Evolutionary conservation across 768 basidiomycete genomes (phyloP), one percentile per base, ranked within the genome.

Genomic region (Agaricus subrufescens): DNA sequence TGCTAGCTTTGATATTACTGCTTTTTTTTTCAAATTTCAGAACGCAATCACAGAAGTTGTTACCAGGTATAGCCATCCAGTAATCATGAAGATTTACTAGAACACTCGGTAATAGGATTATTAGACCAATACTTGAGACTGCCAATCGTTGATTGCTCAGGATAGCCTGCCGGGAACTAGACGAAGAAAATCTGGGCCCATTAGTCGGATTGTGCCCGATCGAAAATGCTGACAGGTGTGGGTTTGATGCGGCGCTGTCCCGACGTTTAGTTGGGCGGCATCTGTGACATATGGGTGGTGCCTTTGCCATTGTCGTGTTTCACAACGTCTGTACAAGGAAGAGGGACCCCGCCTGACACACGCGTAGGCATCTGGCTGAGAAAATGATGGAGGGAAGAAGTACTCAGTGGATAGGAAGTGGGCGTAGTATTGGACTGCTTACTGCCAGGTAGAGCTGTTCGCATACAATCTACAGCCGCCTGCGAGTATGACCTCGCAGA

Each of bases 371-470:
- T 42, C 8, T 19, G 40, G 40, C 14, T 42, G 15, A 42, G 47
- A 11, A 15, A 31, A 19, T 19, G 31, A 8, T 6, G 19, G 38
- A 50, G 50, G 50, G 14, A 4, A 14, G 50, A 6, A 29, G 12
- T 15, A 9, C 34, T 42, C 8, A 69, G 71, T 78, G 27, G 82
- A 83, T 62, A 78, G 84, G 19, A 76, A 81, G 58, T 85, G 82
- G 83, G 76, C 76, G 0, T 75, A 19, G 19, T 19, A 80, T 61
- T 85, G 83, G 82, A 76, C 78, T 7, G 81, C 77, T 3, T 84
- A 81, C 65, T 71, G 75, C 40, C 81, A 82, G 67, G 81, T 78
- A 57, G 10, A 65, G 49, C 8, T 1, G 19, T 31, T 31, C 38
- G 19, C 30, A 14, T 29, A 12, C 48, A 0, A 9, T 38, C 40